Evolutionary conservation across 129 eudicot genomes (phyloP).

Genomic region (Saposhnikovia divaricata): DNA sequence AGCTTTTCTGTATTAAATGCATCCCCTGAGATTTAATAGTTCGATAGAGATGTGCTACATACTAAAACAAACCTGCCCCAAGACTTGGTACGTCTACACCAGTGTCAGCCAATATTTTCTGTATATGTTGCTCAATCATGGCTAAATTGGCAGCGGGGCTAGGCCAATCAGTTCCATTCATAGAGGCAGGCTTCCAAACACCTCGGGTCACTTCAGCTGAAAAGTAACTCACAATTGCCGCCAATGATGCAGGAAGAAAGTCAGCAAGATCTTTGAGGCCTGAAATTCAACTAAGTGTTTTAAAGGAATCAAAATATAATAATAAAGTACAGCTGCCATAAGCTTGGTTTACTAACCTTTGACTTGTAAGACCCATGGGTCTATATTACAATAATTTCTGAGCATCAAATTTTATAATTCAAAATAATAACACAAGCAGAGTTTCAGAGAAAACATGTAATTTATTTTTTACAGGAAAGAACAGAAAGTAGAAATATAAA

Average conservation of each 20-base stretch:
- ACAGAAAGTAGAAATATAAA: not conserved
- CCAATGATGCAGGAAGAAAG: constrained; percentile 92
- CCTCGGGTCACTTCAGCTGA: constrained; percentile 96
- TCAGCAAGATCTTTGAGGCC: constrained; percentile 93
- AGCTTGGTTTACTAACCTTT: not conserved
- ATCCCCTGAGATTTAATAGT: not conserved
- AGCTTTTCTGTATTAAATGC: not conserved
- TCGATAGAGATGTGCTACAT: not conserved
- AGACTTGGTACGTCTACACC: constrained; percentile 90
- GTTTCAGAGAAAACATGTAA: not conserved
- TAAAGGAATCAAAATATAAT: not conserved
- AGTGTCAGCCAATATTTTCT: constrained; percentile 77
- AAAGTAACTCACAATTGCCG: constrained; percentile 81
- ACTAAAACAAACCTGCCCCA: constrained; percentile 44
- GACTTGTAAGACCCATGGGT: not conserved
- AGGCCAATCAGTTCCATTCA: constrained; percentile 99
- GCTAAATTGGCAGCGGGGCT: constrained; percentile 95
- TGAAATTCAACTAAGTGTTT: constrained; percentile 15
- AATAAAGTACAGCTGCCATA: not conserved
- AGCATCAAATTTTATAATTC: not conserved
- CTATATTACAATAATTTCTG: not conserved
- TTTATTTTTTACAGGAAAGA: not conserved
- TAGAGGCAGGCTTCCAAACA: constrained; percentile 91
- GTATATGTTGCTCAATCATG: constrained; percentile 62
- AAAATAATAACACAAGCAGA: not conserved